These are phyloP conservation scores for Mycosphaerelloides madeirae DNA, from an alignment of 2,329 filamentous ascomycete species.

Conservation along the genomic window DNA sequence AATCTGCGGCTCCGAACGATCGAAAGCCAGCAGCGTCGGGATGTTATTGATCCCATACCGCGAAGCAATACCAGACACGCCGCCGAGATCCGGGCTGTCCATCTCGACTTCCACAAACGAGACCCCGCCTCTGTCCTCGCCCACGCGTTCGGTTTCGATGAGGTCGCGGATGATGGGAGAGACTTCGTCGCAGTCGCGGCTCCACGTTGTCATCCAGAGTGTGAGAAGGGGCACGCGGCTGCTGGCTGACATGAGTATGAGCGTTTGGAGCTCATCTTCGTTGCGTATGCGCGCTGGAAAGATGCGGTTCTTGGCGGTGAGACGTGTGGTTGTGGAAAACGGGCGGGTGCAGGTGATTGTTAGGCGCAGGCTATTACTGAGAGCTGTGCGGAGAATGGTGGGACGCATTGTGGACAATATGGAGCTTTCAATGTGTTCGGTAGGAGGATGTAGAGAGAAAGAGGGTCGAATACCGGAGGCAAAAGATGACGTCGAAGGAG, in stretches of 20 bases:
- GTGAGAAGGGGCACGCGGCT: constrained; percentile 44
- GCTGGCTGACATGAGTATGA: constrained; percentile 45
- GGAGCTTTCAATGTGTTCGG: too few species aligned
- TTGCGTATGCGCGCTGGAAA: constrained; percentile 39
- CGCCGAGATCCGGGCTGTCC: constrained; percentile 42
- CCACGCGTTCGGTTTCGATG: constrained; percentile 41
- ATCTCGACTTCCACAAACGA: constrained; percentile 47
- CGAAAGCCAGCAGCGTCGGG: constrained; percentile 48
- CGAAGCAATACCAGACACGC: constrained; percentile 32
- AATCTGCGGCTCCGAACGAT: constrained; percentile 46
- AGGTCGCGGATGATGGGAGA: constrained; percentile 40
- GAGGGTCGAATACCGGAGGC: too few species aligned
- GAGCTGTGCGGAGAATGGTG: background rate
- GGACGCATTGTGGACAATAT: background rate
- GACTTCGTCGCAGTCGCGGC: constrained; percentile 40
- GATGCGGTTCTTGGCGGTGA: constrained; percentile 31
- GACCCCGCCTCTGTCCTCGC: constrained; percentile 43
- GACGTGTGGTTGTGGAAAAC: constrained; percentile 19
- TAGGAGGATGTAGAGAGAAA: too few species aligned
- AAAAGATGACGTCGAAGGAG: too few species aligned
- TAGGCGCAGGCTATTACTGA: background rate
- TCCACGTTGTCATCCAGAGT: constrained; percentile 49
- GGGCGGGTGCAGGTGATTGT: constrained; percentile 5
- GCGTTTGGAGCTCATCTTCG: constrained; percentile 45
- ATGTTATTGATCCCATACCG: constrained; percentile 44